Conservation (phyloP, 352 stramenopile species). For the Elongisporangium undulatum region DNA sequence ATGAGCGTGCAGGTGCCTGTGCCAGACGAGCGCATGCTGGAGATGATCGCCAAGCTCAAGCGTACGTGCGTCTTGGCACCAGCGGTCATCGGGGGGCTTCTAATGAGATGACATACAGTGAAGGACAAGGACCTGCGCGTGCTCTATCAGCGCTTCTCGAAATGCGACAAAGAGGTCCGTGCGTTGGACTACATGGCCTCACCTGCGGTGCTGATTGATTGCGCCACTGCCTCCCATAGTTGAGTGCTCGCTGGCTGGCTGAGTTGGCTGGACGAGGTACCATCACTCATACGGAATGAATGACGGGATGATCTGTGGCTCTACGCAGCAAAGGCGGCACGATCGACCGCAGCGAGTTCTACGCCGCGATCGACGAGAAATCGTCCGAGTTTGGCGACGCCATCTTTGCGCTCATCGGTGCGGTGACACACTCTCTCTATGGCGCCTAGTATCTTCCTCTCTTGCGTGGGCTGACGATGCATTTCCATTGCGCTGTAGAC, state of each 20-base stretch:
- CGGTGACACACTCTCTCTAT: neutral
- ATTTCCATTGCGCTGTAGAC: slow-evolving; percentile 20
- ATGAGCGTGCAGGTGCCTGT: slow-evolving; percentile 46
- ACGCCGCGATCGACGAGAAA: slow-evolving; percentile 63
- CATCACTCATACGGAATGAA: neutral
- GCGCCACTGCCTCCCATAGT: no score
- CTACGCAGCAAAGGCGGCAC: slow-evolving; percentile 50
- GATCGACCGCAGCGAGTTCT: slow-evolving; percentile 68
- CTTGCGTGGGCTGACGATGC: neutral
- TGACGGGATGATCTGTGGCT: neutral
- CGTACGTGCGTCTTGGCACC: no score
- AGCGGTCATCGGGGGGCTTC: no score
- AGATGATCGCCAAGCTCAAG: slow-evolving; percentile 68
- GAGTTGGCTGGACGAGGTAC: neutral
- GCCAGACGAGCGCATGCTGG: slow-evolving; percentile 61
- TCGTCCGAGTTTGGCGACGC: slow-evolving; percentile 66
- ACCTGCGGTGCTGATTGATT: no score
- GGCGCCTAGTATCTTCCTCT: neutral
- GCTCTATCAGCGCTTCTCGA: slow-evolving; percentile 54
- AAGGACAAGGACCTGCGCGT: slow-evolving; percentile 47
- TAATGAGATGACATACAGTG: slow-evolving; percentile 21
- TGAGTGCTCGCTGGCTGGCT: neutral
- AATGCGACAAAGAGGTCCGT: slow-evolving; percentile 62
- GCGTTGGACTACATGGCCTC: no score
- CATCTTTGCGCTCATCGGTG: slow-evolving; percentile 67